Base-by-base conservation (phyloP, 2,329 filamentous ascomycete genomes). In the Chaetomiaceae sp. region DNA sequence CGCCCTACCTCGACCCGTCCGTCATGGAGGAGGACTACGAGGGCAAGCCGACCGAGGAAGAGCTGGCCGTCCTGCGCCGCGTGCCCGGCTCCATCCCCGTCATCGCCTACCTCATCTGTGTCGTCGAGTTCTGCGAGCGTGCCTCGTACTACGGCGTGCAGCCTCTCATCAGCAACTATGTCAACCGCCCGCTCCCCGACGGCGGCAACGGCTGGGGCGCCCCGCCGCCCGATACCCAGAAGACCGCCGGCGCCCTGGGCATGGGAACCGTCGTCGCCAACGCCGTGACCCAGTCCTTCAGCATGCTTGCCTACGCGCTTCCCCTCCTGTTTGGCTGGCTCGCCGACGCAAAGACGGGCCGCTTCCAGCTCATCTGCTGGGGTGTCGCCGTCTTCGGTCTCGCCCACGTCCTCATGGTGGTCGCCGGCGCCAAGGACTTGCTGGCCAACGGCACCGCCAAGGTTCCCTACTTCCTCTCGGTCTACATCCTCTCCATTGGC, bases 321-420 rank as follows among this genome's bases (percentile, higher is more conserved):
- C 82, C 82, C 0, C 72, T 85, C 22, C 36, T 81, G 6, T 74
- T 76, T 51, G 76, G 74, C 17, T 82, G 75, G 66, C 60, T 86
- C 14, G 83, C 87, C 38, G 88, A 91, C 66, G 76, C 84, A 52
- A 84, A 82, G 61, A 80, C 81, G 39, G 87, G 87, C 54, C 84
- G 86, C 57, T 91, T 84, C 72, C 77, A 77, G 62, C 85, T 88
- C 37, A 90, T 91, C 63, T 82, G 84, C 67, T 80, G 80, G 64
- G 85, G 87, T 58, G 82, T 88, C n/a, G 71, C 70, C 2, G 75
- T 87, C 37, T 85, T 86, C 51, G 81, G 87, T 66, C 42, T 87
- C 27, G 86, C 85, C 7, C 84, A 89, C 61, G 67, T 82, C n/a
- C 79, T 91, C 49, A 75, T 91, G 54, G 78, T 88, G 56, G 73